Percentiles rank a stretch among this genome's conserved stretches.
Conservation (phyloP, 2,329 filamentous ascomycete genomes). For the Sphaerulina populicola region DNA sequence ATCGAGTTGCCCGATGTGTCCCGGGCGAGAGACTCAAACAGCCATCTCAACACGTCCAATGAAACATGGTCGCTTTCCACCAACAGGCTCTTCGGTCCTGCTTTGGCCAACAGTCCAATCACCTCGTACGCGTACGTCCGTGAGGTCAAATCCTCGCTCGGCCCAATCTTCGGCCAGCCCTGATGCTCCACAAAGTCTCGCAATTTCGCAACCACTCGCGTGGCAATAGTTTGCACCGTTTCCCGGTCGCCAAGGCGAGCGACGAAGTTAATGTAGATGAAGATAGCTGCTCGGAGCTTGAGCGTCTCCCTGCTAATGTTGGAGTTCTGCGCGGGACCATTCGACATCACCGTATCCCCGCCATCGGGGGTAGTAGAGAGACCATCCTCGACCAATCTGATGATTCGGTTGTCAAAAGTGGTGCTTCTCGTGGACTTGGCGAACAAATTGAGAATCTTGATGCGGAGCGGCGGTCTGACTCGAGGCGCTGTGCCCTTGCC, state of each 20-base stretch:
- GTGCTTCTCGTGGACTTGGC: constrained; percentile 69
- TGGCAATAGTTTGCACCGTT: constrained; percentile 57
- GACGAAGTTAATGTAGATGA: constrained; percentile 80
- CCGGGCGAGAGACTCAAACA: constrained; percentile 74
- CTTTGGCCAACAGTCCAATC: constrained; percentile 68
- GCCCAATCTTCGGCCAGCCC: constrained; percentile 65
- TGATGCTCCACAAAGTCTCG: constrained; percentile 67
- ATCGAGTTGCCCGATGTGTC: constrained; percentile 66
- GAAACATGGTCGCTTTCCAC: constrained; percentile 37
- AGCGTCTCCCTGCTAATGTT: constrained; percentile 61
- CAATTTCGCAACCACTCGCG: constrained; percentile 59
- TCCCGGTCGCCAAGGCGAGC: constrained; percentile 60
- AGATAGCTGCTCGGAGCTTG: constrained; percentile 73
- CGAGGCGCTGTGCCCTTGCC: constrained; percentile 44
- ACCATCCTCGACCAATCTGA: constrained; percentile 60
- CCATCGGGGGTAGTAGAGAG: constrained; percentile 41
- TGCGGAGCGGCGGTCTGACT: constrained; percentile 61
- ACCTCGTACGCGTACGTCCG: constrained; percentile 82
- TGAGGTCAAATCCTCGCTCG: constrained; percentile 53
- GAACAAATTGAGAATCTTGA: constrained; percentile 65
- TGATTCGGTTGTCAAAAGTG: constrained; percentile 58
- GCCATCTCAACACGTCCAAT: constrained; percentile 59
- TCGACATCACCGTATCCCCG: constrained; percentile 29
- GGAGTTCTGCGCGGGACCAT: constrained; percentile 29
- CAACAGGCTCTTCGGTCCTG: constrained; percentile 52